Evolutionary conservation across 2,329 filamentous ascomycete species (phyloP), one percentile per base, ranked within the genome.

Genomic region (Penicillium sp.): DNA sequence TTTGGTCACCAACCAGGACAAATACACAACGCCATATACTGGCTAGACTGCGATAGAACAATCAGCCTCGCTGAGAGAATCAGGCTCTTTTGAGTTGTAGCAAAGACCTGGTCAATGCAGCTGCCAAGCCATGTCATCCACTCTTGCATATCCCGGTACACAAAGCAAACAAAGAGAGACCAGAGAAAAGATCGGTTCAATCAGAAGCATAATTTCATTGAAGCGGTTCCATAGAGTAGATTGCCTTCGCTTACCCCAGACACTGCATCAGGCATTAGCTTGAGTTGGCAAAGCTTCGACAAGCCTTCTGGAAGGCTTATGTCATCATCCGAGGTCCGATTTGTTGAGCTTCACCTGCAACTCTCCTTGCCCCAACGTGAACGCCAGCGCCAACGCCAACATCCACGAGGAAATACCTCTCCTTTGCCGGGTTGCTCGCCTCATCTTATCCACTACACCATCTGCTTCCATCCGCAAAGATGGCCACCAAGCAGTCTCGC

Each of bases 261-360:
- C n/a, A n/a, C n/a, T n/a, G n/a, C n/a, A n/a, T n/a, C n/a, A n/a
- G n/a, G n/a, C n/a, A n/a, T n/a, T n/a, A n/a, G n/a, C n/a, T n/a
- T 28, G 24, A 28, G 24, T 5, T 28, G 24, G 24, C 24, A 9
- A n/a, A 47, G 28, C 33, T 56, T 48, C 50, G 23, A 50, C 14
- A 11, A 31, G 21, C 34, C 54, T 64, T 63, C 60, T 58, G 46
- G 57, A 63, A 56, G 36, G 56, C 48, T 64, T 62, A 62, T 34
- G 51, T 61, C 56, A 61, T 5, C 31, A 33, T 16, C 58, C 52
- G 47, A 52, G 49, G 59, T 60, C 56, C 52, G 23, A 50, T 51
- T 34, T 40, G 28, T 52, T 28, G 46, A 44, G 37, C 51, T 52
- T 55, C 44, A 60, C 55, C 21, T 43, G 21, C 18, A 37, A 19